Conservation (phyloP, 805 yeast species). For the Candida hispaniensis region DNA sequence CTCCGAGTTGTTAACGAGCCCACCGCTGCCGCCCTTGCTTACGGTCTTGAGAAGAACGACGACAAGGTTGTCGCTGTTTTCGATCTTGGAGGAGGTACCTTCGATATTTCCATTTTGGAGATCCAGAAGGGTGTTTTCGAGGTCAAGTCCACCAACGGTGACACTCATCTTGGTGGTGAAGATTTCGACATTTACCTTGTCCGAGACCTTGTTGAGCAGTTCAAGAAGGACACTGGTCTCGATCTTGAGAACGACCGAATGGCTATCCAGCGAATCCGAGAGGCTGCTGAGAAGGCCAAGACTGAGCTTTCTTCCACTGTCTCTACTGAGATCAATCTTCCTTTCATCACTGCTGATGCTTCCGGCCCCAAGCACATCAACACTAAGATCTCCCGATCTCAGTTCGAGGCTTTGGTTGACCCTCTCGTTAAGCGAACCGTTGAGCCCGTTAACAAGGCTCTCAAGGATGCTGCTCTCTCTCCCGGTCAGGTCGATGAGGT, state of each 20-base stretch:
- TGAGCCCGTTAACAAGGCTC: conserved; percentile 69
- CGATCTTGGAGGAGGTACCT: conserved; percentile 98
- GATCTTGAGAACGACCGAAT: conserved; percentile 55
- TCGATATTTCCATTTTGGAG: conserved; percentile 92
- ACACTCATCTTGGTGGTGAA: conserved; percentile 88
- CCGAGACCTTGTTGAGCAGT: conserved; percentile 68
- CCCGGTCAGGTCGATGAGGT: conserved; percentile 65
- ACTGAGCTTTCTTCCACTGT: conserved; percentile 70
- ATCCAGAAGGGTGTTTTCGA: conserved; percentile 96
- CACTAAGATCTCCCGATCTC: conserved; percentile 55
- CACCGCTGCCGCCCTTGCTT: conserved; percentile 89
- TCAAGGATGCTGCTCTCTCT: conserved; percentile 65
- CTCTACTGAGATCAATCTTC: conserved; percentile 65
- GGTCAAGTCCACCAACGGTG: conserved; percentile 96
- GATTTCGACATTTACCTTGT: conserved; percentile 82
- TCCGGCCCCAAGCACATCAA: conserved; percentile 70
- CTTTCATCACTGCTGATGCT: conserved; percentile 81
- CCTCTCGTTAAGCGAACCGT: conserved; percentile 62
- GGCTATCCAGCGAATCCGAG: conserved; percentile 79
- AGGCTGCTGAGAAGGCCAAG: conserved; percentile 85
- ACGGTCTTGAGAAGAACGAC: conserved; percentile 81
- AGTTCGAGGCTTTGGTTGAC: conserved; percentile 56
- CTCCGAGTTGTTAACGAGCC: conserved; percentile 86
- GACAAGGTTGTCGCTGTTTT: conserved; percentile 86
- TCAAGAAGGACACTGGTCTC: conserved; percentile 63